These are phyloP conservation scores for Clavispora vitiphila DNA, from an alignment of 805 yeast species.

Conservation along the genomic window DNA sequence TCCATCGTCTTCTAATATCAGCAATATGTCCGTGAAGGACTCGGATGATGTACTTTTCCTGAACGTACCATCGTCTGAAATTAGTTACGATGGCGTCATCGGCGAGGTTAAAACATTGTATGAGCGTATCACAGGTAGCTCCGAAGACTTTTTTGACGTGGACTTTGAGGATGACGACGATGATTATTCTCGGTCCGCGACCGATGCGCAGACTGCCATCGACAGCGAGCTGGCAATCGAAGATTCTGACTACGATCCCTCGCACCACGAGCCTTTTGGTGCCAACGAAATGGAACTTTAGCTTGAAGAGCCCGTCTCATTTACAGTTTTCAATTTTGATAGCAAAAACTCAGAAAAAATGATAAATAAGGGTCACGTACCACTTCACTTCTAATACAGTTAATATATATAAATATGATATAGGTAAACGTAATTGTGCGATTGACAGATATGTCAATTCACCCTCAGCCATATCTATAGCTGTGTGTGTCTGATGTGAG, in stretches of 20 bases:
- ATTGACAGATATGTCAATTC: too few species aligned
- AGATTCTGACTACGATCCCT: slow-evolving; percentile 20
- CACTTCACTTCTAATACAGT: background rate
- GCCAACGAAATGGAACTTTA: slow-evolving; percentile 41
- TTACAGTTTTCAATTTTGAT: background rate
- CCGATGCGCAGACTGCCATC: slow-evolving; percentile 4
- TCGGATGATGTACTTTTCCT: slow-evolving; percentile 30
- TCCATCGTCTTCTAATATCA: slow-evolving; percentile 21
- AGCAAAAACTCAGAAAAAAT: background rate
- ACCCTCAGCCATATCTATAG: too few species aligned
- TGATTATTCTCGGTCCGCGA: slow-evolving; percentile 16
- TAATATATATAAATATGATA: background rate
- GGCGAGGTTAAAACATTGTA: slow-evolving; percentile 75
- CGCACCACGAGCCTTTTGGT: slow-evolving; percentile 39
- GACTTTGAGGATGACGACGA: slow-evolving; percentile 95
- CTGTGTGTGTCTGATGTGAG: too few species aligned
- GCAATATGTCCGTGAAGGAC: slow-evolving; percentile 14
- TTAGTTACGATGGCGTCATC: slow-evolving; percentile 87
- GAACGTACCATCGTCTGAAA: slow-evolving; percentile 75
- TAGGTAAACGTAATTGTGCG: too few species aligned
- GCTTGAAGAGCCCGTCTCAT: background rate
- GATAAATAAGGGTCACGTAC: background rate
- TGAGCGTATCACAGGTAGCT: slow-evolving; percentile 79
- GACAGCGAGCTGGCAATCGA: slow-evolving; percentile 18
- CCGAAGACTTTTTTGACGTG: slow-evolving; percentile 92